Base-by-base conservation (phyloP, 495 filamentous ascomycete species). In the Trichoderma parareesei region DNA sequence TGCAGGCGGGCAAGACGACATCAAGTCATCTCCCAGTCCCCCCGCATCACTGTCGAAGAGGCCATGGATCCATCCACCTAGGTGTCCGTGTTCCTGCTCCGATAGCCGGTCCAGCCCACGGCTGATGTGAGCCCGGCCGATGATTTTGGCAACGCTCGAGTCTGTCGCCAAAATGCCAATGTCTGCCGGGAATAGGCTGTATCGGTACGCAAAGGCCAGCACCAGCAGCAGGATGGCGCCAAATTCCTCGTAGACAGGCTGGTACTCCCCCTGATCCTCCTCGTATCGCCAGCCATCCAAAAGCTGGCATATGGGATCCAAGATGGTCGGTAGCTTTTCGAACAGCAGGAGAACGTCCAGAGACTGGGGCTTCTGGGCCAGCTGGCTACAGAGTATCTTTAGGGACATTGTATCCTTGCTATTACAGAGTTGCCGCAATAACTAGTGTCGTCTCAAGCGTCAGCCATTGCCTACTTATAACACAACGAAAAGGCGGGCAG, bases 161-260 rank as follows among this genome's bases (percentile, higher is more conserved):
- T 88, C 82, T 27, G 76, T 41, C 38, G 75, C 73, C 55, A 74
- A 71, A 48, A 79, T 64, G 82, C 85, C 90, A 18, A 97, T 76
- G 60, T 97, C 92, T 20, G 83, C 74, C 1, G 80, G 74, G 0
- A 81, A 84, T 27, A 98, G 76, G 46, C 86, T 83, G 70, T 96
- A 97, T 16, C 95, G 92, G 69, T 94, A 85, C 64, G 90, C 86
- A 68, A 96, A 89, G 0, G 89, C 88, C 20, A 96, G 76, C 0
- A 97, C 82, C 2, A 98, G 78, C 3, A 98, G 82, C 7, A 98
- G 78, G 16, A 97, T 88, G 49, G 90, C 89, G 0, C 92, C 91
- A 66, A 98, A 98, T 66, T 98, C 95, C 67, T 98, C 93, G 70
- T 98, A 98, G 2, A 97, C 89, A 0, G 93, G 94, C 71, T 97